These are phyloP conservation scores for Cladosporium colombiae DNA, from an alignment of 2,329 filamentous ascomycete genomes.

Conservation along the genomic window DNA sequence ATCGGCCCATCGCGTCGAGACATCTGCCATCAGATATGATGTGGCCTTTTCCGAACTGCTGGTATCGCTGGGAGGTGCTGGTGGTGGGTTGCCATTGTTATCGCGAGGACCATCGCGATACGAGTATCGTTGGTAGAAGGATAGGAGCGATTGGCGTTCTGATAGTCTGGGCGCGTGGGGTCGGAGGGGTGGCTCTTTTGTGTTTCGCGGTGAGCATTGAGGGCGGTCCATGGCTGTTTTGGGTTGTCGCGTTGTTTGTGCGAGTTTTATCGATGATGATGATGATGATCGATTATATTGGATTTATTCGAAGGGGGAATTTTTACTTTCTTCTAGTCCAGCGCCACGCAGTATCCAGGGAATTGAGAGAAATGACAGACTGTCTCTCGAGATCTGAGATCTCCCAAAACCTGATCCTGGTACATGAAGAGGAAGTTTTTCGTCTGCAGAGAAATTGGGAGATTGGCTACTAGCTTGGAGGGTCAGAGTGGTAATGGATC, in stretches of 20 bases:
- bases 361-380: neutral
- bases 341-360: neutral
- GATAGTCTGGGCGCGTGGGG: conserved; percentile 6
- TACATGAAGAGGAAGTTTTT: neutral
- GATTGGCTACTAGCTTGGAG: neutral
- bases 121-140: conserved; percentile 17
- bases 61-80: neutral
- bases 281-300: neutral
- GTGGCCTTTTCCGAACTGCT: conserved; percentile 1
- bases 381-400: neutral
- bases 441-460: neutral
- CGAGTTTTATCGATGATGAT: neutral
- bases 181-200: conserved; percentile 5
- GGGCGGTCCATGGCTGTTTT: conserved; percentile 8
- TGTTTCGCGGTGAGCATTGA: neutral
- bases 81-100: neutral
- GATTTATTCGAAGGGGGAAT: neutral
- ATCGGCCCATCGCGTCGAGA: conserved; percentile 55
- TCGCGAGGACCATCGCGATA: conserved; percentile 10
- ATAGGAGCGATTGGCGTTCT: conserved; percentile 12
- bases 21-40: conserved; percentile 19
- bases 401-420: neutral
- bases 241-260: neutral
- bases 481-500: neutral
- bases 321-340: neutral